Conservation (phyloP, 352 stramenopile species). For the Elongisporangium senticosum region DNA sequence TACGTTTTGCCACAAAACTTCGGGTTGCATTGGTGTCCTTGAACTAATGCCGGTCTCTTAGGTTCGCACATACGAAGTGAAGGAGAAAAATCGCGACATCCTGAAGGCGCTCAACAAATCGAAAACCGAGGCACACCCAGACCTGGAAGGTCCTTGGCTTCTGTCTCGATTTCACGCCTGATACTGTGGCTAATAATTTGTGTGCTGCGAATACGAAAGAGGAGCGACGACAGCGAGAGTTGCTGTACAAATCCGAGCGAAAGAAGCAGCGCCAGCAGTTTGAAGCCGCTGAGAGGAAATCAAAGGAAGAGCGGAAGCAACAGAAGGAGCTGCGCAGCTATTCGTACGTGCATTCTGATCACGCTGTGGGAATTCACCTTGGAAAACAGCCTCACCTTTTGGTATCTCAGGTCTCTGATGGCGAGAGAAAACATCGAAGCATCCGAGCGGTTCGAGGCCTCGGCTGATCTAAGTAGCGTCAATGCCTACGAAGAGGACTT, state of each 20-base stretch:
- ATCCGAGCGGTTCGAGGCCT: conserved; percentile 30
- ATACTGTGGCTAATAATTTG: neutral
- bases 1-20: conserved; percentile 12
- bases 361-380: neutral
- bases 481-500: conserved; percentile 81
- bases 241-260: conserved; percentile 65
- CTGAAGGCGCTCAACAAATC: conserved; percentile 86
- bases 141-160: conserved; percentile 55
- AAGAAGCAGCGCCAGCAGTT: conserved; percentile 64
- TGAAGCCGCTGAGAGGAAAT: conserved; percentile 43
- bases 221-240: conserved; percentile 51
- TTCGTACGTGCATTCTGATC: conserved; percentile 30
- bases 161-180: neutral
- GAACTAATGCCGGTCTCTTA: conserved; percentile 7
- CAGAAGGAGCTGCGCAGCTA: conserved; percentile 75
- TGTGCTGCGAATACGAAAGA: conserved; percentile 20
- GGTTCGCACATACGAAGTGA: conserved; percentile 66
- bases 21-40: neutral
- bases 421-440: conserved; percentile 62
- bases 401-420: conserved; percentile 37
- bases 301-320: conserved; percentile 55
- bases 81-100: conserved; percentile 84
- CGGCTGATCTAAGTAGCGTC: conserved; percentile 51
- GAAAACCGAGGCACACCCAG: conserved; percentile 68
- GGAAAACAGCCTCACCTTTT: neutral